Base-by-base conservation (phyloP, 371 early-diverging fungal species). In the Dichotomocladium elegans region DNA sequence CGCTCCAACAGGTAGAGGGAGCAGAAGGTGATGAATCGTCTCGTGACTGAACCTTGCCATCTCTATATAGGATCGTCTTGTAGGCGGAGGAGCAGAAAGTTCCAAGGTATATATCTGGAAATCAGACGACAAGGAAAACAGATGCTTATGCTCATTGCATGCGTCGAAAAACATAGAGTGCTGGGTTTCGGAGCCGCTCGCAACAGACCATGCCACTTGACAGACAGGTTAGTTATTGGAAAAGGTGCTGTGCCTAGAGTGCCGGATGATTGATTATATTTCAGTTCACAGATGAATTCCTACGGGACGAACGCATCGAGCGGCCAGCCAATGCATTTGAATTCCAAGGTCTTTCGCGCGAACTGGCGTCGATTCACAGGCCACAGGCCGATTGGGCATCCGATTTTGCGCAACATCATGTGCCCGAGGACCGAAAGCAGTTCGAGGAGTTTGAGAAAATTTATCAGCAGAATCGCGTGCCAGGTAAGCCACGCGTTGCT, bases 1-100 rank as follows among this genome's bases (percentile, higher is more conserved):
- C 90, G 3, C 70, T 88, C 17, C 87, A 89, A 63, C 89, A 87
- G 77, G 90, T 85, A 85, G n/a, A n/a, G n/a, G n/a, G n/a, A n/a
- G n/a, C n/a, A n/a, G n/a, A n/a, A 31, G 15, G 15, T 43, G 10
- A 19, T 8, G 19, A 51, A 42, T 26, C 46, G 25, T 48, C 29
- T 31, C 26, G 33, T 29, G 29, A 31, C 41, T 29, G 22, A 7
- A n/a, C n/a, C n/a, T 34, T 37, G 21, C 33, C 31, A 22, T 6
- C 17, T 33, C 34, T 29, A 25, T 17, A 50, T 70, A 88, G 88
- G 87, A 86, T 63, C 85, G 83, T 34, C 81, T 83, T 57, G 66
- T 66, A 28, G 58, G 63, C 31, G 66, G 47, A 63, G 62, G 51
- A 63, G 78, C 76, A 48, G 66, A 85, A 60, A 61, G 86, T 48